Base-by-base conservation (phyloP, 768 basidiomycete species). In the Calocybe indica region DNA sequence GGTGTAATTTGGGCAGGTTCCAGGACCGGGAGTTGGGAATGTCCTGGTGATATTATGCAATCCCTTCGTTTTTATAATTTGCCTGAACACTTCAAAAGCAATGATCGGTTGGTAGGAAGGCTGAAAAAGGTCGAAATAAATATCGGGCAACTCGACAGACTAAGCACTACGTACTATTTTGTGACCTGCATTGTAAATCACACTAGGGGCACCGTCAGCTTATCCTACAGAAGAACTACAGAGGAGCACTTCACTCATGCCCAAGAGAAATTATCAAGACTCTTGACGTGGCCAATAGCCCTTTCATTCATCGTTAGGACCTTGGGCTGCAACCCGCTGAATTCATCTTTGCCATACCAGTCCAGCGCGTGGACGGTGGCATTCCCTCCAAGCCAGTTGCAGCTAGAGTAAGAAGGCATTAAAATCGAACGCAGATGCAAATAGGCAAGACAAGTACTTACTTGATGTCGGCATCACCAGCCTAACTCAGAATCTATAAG, bases 191-290 rank as follows among this genome's bases (percentile, higher is more conserved):
- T 49, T 60, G 56, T 60, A 77, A 3, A 79, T 67, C 5, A 73
- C 63, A 45, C 76, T 77, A 30, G 37, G 32, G 33, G 12, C 6
- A 48, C 22, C 7, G 6, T 49, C 15, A 41, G 22, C 28, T 45
- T 15, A 15, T 12, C 9, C 30, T 33, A 46, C 29, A 22, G 28
- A 12, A 13, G 22, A 5, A 45, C 15, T 37, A 47, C 28, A 51
- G 46, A 46, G 28, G 40, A 30, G 42, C 14, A 31, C 9, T 41
- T 1, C 8, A 69, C 76, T 42, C 52, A 78, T 76, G 75, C 78
- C 55, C 78, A 79, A 0, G 69, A 64, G 54, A 79, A 78, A 48
- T 76, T 74, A 53, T 74, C 76, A 36, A 79, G 74, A 39, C 77
- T 78, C 54, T 76, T 68, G 13, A 78, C 62, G 0, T 75, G 68